phyloP scores from a whole-genome alignment of 306 rosid species.

The Senna siamea region DNA sequence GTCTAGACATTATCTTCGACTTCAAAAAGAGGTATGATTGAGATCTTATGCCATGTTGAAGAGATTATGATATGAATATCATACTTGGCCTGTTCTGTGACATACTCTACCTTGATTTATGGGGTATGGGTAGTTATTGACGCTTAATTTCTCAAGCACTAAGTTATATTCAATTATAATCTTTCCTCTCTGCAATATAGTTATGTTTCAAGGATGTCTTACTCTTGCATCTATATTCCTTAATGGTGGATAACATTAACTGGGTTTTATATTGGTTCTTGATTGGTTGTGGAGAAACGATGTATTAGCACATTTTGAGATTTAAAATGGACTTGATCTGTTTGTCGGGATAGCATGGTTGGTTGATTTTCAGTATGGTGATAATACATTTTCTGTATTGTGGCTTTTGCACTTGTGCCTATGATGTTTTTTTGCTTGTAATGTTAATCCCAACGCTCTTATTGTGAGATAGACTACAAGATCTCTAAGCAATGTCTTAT shows the following conservation, averaged over 20 bases:
- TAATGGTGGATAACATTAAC: not conserved
- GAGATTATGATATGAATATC: constrained; percentile 12
- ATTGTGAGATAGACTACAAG: not conserved
- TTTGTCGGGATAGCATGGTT: not conserved
- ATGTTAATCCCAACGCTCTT: not conserved
- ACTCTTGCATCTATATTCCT: not conserved
- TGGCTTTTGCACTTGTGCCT: not conserved
- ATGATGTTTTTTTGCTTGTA: not conserved
- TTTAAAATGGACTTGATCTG: not conserved
- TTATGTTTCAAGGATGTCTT: not conserved
- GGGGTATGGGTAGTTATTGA: not conserved
- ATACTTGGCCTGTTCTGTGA: not conserved
- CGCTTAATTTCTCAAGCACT: constrained; percentile 8
- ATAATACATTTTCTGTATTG: not conserved
- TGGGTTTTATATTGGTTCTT: not conserved
- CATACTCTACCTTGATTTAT: not conserved
- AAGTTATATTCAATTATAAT: not conserved
- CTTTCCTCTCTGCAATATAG: not conserved
- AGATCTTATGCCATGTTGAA: constrained; percentile 22
- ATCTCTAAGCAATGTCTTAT: constrained; percentile 1
- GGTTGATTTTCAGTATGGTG: not conserved
- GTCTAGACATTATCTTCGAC: constrained; percentile 73
- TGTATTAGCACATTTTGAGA: not conserved
- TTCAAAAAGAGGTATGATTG: constrained; percentile 75
- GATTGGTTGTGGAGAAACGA: constrained; percentile 13